Evolutionary conservation across 495 filamentous ascomycete genomes (phyloP).

Genomic region (Hypoxylon perforatum): DNA sequence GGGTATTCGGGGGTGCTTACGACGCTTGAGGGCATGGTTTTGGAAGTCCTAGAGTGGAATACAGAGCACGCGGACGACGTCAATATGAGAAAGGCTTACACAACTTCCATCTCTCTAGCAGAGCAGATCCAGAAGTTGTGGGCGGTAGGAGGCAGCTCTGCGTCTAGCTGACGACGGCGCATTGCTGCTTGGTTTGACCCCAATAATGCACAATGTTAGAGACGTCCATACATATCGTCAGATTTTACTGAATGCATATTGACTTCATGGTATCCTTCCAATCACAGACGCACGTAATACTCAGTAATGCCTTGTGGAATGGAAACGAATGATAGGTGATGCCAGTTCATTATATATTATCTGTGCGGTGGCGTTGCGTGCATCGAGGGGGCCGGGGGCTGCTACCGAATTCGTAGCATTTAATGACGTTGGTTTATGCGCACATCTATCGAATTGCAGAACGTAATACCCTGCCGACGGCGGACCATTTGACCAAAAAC

Average conservation of each 20-base stretch:
- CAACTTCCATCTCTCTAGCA: slow-evolving; percentile 53
- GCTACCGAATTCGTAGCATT: slow-evolving; percentile 4
- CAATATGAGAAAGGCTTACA: slow-evolving; percentile 45
- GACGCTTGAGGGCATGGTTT: slow-evolving; percentile 65
- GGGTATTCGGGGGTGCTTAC: slow-evolving; percentile 63
- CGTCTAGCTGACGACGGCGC: slow-evolving; percentile 3
- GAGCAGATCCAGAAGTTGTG: slow-evolving; percentile 51
- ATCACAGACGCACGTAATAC: neutral
- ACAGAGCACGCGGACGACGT: slow-evolving; percentile 44
- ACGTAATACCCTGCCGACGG: too few relatives aligned
- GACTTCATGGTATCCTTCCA: neutral
- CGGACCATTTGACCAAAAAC: too few relatives aligned
- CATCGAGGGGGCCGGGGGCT: slow-evolving; percentile 2
- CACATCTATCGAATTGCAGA: slow-evolving; percentile 8
- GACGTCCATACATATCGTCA: too few relatives aligned
- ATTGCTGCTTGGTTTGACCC: neutral
- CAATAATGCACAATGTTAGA: slow-evolving; percentile 1
- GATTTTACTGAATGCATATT: neutral
- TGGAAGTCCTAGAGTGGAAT: slow-evolving; percentile 67
- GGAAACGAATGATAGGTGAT: slow-evolving; percentile 5
- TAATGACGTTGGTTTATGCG: slow-evolving; percentile 28
- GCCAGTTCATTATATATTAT: slow-evolving; percentile 10
- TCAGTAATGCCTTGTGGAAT: slow-evolving; percentile 11
- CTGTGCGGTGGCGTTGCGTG: slow-evolving; percentile 37
- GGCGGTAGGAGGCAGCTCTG: slow-evolving; percentile 27